Base-by-base conservation (phyloP, 2,329 filamentous ascomycete species). In the Hypoxylon sp. region DNA sequence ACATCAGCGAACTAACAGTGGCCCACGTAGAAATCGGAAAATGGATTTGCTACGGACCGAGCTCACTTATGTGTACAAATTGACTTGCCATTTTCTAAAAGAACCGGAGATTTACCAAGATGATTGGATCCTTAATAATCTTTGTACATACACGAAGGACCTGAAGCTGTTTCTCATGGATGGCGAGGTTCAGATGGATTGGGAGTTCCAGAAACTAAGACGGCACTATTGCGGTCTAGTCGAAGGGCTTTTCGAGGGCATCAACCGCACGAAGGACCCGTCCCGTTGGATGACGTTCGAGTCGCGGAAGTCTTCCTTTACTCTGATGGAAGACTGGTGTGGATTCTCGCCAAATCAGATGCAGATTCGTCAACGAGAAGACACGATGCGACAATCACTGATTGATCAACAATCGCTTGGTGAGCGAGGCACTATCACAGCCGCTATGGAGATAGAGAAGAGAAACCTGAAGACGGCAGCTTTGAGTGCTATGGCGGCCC, bases 281-380 rank as follows among this genome's bases (percentile, higher is more conserved):
- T 90, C 93, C 3, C 87, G 93, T 30, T 99, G 96, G 95, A 96
- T 99, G 88, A 94, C 96, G 0, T 99, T 99, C 74, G 96, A 99
- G 77, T 93, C 94, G 11, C 87, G 96, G 41, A 97, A 97, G 76
- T 97, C 96, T 4, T 92, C 95, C 0, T 99, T 99, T 75, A 90
- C 94, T 0, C 82, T 99, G 50, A 98, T 99, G 94, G 96, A 99
- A 79, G 95, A 98, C 70, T 99, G 96, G 96, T 99, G 96, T 76
- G 96, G 96, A 2, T 97, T 96, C 77, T 97, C 94, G 6, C 93
- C 94, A 0, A 97, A 97, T 69, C 93, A 96, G 76, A 84, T 82
- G 12, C 92, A 96, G 69, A 92, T 97, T 41, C 88, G 90, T 4
- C 89, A 90, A 62, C 87, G 93, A 66, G 94, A 97, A 78, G 91